Percentiles rank a stretch among this genome's conserved stretches.
Conservation (phyloP, 2,329 filamentous ascomycete genomes). For the Pleoardoris graminearum region DNA sequence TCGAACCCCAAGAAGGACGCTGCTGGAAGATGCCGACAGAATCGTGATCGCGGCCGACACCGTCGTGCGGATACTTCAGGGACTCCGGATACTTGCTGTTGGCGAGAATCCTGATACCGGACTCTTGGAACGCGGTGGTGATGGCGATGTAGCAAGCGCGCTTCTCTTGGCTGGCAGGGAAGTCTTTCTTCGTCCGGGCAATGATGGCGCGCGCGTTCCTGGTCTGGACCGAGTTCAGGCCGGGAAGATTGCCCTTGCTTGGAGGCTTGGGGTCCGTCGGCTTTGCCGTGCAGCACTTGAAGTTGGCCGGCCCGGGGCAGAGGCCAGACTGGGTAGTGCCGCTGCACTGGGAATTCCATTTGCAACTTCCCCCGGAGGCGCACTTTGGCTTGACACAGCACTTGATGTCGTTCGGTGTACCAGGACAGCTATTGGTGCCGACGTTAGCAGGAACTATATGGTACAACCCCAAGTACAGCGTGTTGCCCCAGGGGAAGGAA, state of each 20-base stretch:
- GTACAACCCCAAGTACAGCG: no score
- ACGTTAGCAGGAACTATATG: background rate
- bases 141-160: slow-evolving; percentile 11
- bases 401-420: slow-evolving; percentile 2
- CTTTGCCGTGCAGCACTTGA: slow-evolving; percentile 9
- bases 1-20: slow-evolving; percentile 7
- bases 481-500: no score
- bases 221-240: slow-evolving; percentile 3
- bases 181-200: slow-evolving; percentile 1
- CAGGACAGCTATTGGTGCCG: background rate
- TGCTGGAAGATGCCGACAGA: slow-evolving; percentile 13
- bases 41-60: slow-evolving; percentile 9
- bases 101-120: slow-evolving; percentile 4
- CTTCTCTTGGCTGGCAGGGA: slow-evolving; percentile 3
- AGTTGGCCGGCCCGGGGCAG: slow-evolving; percentile 8
- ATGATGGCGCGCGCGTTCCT: slow-evolving; percentile 10
- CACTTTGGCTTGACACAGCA: slow-evolving; percentile 6
- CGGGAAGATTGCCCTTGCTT: slow-evolving; percentile 2
- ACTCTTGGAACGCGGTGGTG: slow-evolving; percentile 10
- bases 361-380: slow-evolving; percentile 5
- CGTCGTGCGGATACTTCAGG: slow-evolving; percentile 10
- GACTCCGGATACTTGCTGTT: slow-evolving; percentile 5
- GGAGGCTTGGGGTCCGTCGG: background rate
- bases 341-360: slow-evolving; percentile 5
- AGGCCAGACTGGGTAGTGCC: slow-evolving; percentile 8